phyloP scores from a whole-genome alignment of 2,329 filamentous ascomycete species.

The Clonostachys rhizophaga region DNA sequence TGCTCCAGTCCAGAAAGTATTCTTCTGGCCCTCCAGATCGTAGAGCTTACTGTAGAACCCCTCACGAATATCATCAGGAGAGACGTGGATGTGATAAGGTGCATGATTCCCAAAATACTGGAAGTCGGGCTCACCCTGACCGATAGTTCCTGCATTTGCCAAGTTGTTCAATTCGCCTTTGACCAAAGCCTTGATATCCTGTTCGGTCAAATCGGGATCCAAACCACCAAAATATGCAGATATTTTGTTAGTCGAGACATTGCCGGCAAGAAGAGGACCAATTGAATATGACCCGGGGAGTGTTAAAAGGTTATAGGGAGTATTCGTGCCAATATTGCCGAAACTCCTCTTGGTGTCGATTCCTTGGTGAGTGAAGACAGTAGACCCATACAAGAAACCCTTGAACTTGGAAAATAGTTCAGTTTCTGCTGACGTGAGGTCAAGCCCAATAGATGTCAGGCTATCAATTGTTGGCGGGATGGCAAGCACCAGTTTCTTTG shows the following conservation, averaged over 20 bases:
- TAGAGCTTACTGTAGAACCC: slow-evolving; percentile 35
- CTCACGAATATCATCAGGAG: slow-evolving; percentile 19
- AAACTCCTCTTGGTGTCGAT: background rate
- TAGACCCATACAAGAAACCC: background rate
- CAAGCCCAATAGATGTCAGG: background rate
- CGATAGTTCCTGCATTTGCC: background rate
- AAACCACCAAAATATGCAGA: background rate
- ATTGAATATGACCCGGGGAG: background rate
- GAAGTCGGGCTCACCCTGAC: background rate
- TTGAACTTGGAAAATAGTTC: background rate
- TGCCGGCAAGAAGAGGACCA: background rate
- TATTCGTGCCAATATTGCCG: background rate
- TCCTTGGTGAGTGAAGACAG: background rate
- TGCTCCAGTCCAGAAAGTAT: slow-evolving; percentile 38
- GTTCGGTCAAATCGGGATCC: background rate
- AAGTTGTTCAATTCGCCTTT: background rate
- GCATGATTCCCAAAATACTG: slow-evolving; percentile 20
- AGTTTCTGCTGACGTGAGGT: background rate
- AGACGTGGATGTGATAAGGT: slow-evolving; percentile 10
- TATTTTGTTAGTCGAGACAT: background rate
- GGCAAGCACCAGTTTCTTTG: background rate
- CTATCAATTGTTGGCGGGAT: background rate
- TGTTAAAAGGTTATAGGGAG: background rate
- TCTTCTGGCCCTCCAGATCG: slow-evolving; percentile 34
- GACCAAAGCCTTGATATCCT: background rate